Base-by-base conservation (phyloP, 768 basidiomycete genomes). In the Pisolithus microcarpus region DNA sequence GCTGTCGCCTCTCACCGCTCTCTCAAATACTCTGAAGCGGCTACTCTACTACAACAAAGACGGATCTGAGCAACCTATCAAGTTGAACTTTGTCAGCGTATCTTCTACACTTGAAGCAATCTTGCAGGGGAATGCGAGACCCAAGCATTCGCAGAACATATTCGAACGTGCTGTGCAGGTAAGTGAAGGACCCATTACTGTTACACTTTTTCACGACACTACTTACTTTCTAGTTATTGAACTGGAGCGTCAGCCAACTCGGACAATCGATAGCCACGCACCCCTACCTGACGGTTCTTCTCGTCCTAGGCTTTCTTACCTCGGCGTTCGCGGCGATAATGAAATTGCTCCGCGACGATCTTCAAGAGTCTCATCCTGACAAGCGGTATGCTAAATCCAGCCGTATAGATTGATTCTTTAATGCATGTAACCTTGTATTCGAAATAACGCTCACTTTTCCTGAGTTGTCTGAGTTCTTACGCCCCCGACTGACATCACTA, bases 1-100 rank as follows among this genome's bases (percentile, higher is more conserved):
- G 6, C 21, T 38, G 5, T 50, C 13, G 34, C 3, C 19, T 13
- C 34, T 45, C 19, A 5, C 19, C 43, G 51, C 44, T 53, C 39
- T 38, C 39, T 31, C 42, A 26, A 40, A 26, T 39, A 37, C 51
- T 26, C 18, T 34, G 16, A 60, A 92, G 90, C 72, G 71, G 34
- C 65, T 90, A 49, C 61, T 90, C 34, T 96, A 95, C 61, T 93
- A 86, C 59, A 80, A 92, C 59, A 65, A 66, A 18, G 90, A 90
- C 52, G 69, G 74, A 15, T 62, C 71, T 2, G 81, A 83, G 1
- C 68, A 71, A 16, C 67, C 66, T 9, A 77, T 95, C 57, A 62
- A 74, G 46, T 70, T 94, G 28, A 77, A 80, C 7, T 67, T 71
- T 0, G 57, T 68, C 9, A 77, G 78, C 53, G 70, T 95, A 34